Percentiles rank a stretch among this genome's conserved stretches.
Evolutionary conservation across 768 basidiomycete species (phyloP).

Genomic region (Lyophyllum atratum): DNA sequence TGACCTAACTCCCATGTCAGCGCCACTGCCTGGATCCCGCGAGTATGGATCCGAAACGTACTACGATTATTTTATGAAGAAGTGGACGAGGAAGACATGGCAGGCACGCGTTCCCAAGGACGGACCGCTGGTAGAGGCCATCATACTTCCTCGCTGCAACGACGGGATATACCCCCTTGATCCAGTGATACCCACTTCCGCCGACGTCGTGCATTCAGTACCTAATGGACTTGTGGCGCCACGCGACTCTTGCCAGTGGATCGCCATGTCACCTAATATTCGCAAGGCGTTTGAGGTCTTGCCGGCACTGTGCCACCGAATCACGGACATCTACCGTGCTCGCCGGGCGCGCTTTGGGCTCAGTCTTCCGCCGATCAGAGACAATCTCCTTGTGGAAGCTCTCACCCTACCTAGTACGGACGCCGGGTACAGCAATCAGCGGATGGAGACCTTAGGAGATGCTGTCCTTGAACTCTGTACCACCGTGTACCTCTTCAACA

Average conservation of each 20-base stretch:
- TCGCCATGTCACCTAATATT: constrained; percentile 53
- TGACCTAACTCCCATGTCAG: constrained; percentile 68
- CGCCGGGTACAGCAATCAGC: constrained; percentile 77
- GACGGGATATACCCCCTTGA: constrained; percentile 39
- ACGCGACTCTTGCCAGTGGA: constrained; percentile 51
- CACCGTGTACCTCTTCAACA: constrained; percentile 77
- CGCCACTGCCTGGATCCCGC: constrained; percentile 50
- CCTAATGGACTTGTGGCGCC: constrained; percentile 35
- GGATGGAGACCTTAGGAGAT: constrained; percentile 87
- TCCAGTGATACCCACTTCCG: not conserved
- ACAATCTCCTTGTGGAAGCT: constrained; percentile 67
- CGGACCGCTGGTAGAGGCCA: constrained; percentile 65
- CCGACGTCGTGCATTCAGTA: constrained; percentile 20
- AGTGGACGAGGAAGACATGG: constrained; percentile 53
- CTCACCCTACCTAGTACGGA: constrained; percentile 70
- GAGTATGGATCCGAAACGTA: constrained; percentile 54
- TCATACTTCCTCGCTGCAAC: constrained; percentile 41
- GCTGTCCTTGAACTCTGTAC: constrained; percentile 76
- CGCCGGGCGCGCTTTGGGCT: constrained; percentile 52
- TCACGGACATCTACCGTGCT: constrained; percentile 67
- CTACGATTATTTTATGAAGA: constrained; percentile 56
- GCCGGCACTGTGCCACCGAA: constrained; percentile 66
- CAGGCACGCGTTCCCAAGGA: constrained; percentile 47
- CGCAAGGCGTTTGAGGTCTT: constrained; percentile 56
- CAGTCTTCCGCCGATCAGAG: constrained; percentile 59